These are phyloP conservation scores for Trametes gibbosa DNA, from an alignment of 768 basidiomycete species.

Conservation along the genomic window DNA sequence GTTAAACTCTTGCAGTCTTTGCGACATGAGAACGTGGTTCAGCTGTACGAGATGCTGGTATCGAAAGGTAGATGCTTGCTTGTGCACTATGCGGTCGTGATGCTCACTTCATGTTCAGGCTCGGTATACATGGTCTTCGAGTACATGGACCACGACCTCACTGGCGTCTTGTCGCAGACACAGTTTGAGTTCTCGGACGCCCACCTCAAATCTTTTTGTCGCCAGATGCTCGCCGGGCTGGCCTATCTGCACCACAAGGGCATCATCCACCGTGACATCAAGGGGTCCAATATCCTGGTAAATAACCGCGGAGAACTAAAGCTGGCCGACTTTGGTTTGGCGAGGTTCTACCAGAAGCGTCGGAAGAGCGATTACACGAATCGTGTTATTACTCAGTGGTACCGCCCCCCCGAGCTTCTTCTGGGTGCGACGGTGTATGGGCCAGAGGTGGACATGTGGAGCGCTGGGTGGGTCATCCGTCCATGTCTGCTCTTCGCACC, in stretches of 20 bases:
- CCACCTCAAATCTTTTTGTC: conserved; percentile 92
- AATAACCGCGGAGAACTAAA: conserved; percentile 92
- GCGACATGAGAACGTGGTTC: conserved; percentile 85
- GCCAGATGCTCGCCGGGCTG: conserved; percentile 93
- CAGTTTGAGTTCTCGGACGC: conserved; percentile 82
- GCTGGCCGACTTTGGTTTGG: conserved; percentile 95
- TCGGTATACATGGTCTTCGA: conserved; percentile 99
- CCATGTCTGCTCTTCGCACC: not conserved
- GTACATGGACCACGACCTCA: conserved; percentile 98
- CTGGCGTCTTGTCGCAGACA: conserved; percentile 88
- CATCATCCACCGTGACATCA: conserved; percentile 97
- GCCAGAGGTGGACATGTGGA: conserved; percentile 99
- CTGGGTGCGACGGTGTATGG: conserved; percentile 96
- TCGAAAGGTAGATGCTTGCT: conserved; percentile 70
- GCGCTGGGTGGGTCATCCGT: conserved; percentile 72
- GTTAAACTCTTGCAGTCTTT: conserved; percentile 95
- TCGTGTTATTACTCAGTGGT: conserved; percentile 98
- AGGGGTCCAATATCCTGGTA: conserved; percentile 96
- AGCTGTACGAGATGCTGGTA: conserved; percentile 97
- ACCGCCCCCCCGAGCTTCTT: conserved; percentile 91
- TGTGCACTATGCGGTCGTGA: not conserved
- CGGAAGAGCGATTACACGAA: conserved; percentile 96
- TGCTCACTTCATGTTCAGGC: conserved; percentile 44
- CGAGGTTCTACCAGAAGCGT: conserved; percentile 92
- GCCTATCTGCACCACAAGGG: conserved; percentile 95